Evolutionary conservation across 768 basidiomycete genomes (phyloP), one percentile per base, ranked within the genome.

Genomic region (Kockovaella imperatae): DNA sequence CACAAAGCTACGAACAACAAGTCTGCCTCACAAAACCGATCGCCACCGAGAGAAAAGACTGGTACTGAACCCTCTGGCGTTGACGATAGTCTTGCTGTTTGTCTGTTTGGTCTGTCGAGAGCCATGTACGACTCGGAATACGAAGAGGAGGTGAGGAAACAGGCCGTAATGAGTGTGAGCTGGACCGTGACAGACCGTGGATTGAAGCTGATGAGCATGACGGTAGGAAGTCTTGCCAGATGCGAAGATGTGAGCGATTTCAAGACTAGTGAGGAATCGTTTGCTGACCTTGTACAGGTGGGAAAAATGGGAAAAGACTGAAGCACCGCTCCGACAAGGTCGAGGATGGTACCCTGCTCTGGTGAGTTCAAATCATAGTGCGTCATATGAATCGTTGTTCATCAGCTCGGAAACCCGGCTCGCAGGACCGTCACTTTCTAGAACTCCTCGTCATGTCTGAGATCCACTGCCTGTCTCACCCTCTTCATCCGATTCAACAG

Each of bases 371-470:
- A 21, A 10, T 8, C 23, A 35, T 23, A 14, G 14, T 18, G 8
- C 36, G 13, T 18, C 11, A 21, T 21, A 39, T 18, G 10, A 39
- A 8, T 11, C 20, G 3, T 26, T 18, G 36, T 21, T 20, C 13
- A 11, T 13, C 20, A 20, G 36, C 10, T 39, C 20, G 36, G 13
- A 39, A 11, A 11, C 20, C 15, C 23, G 15, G 3, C 2, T 41
- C 23, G 10, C 53, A 65, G 64, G 64, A 70, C 53, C 64, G 64
- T 5, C 64, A 66, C 39, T 70, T 70, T 44, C 59, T 70, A 17
- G 67, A 70, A 53, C 59, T 70, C 25, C 54, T 70, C 8, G 69
- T 70, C 20, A 62, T 62, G 3, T 64, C 64, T 7, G 69, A 70
- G 46, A 70, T 70, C 40, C 52, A 59, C 43, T 60, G 60, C 45